phyloP scores from a whole-genome alignment of 2,329 filamentous ascomycete species.

The Arthrobotrys conoides region DNA sequence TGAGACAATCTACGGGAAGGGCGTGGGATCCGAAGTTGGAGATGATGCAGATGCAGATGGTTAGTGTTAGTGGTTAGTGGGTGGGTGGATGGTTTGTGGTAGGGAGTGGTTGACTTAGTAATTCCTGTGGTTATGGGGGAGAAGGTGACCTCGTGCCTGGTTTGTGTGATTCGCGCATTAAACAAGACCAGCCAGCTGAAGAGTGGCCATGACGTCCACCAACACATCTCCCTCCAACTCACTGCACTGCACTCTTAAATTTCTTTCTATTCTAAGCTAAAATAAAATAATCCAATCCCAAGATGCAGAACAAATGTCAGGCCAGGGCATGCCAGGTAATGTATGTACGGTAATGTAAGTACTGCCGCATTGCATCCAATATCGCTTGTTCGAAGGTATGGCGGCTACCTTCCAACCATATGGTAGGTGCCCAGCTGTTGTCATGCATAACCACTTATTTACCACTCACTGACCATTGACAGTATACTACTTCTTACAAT shows the following conservation, averaged over 20 bases:
- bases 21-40: constrained; percentile 21
- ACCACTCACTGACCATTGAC: too few species aligned
- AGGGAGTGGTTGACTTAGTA: not conserved
- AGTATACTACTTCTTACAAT: not conserved
- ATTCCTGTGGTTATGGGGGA: not conserved
- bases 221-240: constrained; percentile 1
- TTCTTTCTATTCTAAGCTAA: not conserved
- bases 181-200: constrained; percentile 46
- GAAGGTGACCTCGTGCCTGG: constrained; percentile 53
- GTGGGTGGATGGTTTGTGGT: not conserved
- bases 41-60: constrained; percentile 24
- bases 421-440: not conserved
- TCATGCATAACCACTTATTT: not conserved
- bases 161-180: constrained; percentile 56
- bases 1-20: constrained; percentile 30
- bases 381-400: not conserved
- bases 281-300: too few species aligned
- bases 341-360: not conserved
- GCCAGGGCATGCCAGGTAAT: not conserved
- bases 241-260: not conserved
- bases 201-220: constrained; percentile 45
- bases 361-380: constrained; percentile 1
- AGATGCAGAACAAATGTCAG: not conserved
- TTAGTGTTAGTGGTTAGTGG: not conserved
- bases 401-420: not conserved